Evolutionary conservation across 2,329 filamentous ascomycete species (phyloP), one percentile per base, ranked within the genome.

Genomic region (Trichophyton schoenleinii): DNA sequence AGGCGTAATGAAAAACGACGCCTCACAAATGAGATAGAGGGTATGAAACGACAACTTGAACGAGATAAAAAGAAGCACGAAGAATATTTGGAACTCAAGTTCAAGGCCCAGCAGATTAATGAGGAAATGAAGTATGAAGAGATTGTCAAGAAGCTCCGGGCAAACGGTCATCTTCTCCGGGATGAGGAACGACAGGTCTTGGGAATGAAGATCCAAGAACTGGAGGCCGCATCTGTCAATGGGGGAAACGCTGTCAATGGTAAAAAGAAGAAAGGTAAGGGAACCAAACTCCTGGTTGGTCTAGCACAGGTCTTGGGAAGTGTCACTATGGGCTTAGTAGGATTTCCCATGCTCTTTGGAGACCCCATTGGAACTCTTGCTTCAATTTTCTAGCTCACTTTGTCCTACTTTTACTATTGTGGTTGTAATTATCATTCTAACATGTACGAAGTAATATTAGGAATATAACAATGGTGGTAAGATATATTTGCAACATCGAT

Each of bases 101-200:
- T 59, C 41, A 49, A 59, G n/a, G 58, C 58, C 41, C 58, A 59
- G 42, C 41, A 49, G 42, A 22, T 59, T 25, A 42, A 59, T 9
- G 58, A 59, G 4, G 58, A 59, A 6, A 48, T 59, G 58, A 59
- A 52, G 36, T 59, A 44, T 49, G 58, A 59, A 38, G 58, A 59
- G 34, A 59, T 59, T 18, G 58, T 59, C 4, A 59, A 18, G 9
- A 49, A n/a, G 18, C 58, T 59, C 36, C 58, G 58, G 13, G 36
- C n/a, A 22, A 59, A 59, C 58, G 58, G 58, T 2, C 58, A 59
- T 25, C 42, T 48, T 34, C 58, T 59, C 15, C 58, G 58, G 15
- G 11, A 25, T 6, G 58, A 59, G 28, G 58, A 59, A 59, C 42
- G 58, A 6, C 28, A 46, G 22, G n/a, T 59, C 11, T n/a, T 59